phyloP scores from a whole-genome alignment of 352 stramenopile genomes.

The Plasmopara viticola region DNA sequence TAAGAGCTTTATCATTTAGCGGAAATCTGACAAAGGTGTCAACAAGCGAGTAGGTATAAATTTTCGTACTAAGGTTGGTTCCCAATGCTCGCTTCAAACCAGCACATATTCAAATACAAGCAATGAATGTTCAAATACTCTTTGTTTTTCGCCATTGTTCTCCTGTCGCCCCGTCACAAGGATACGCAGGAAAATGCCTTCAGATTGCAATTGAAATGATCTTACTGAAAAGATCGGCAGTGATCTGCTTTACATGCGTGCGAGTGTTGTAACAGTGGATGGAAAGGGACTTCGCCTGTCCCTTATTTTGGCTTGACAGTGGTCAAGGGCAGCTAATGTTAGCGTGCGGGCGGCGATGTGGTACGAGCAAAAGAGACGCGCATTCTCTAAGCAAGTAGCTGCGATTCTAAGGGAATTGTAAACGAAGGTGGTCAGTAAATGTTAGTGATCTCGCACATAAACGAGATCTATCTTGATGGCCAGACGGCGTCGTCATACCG shows the following conservation, averaged over 20 bases:
- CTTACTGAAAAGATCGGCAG: constrained; percentile 26
- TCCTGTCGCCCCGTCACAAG: constrained; percentile 5
- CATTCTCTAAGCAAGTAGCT: constrained; percentile 14
- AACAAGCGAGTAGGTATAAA: no score
- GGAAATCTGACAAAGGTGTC: no score
- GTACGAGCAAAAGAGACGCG: constrained; percentile 12
- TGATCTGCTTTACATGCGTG: constrained; percentile 21
- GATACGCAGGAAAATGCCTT: constrained; percentile 28
- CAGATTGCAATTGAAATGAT: constrained; percentile 33
- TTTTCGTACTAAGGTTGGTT: no score
- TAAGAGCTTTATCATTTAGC: no score
- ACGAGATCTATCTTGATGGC: no score
- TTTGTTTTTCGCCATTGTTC: constrained; percentile 14
- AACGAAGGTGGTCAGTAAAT: no score
- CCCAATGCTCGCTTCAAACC: no score
- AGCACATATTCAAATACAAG: no score
- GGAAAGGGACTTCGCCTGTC: constrained; percentile 16
- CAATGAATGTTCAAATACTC: constrained; percentile 34
- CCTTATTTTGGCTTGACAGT: constrained; percentile 16
- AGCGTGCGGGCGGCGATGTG: constrained; percentile 11
- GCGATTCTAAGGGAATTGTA: no score
- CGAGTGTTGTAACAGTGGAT: constrained; percentile 42
- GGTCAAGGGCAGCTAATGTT: constrained; percentile 15
- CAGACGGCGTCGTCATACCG: no score
- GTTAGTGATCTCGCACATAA: no score